Base-by-base conservation (phyloP, 257 asterid species). In the Jacaranda copaia region DNA sequence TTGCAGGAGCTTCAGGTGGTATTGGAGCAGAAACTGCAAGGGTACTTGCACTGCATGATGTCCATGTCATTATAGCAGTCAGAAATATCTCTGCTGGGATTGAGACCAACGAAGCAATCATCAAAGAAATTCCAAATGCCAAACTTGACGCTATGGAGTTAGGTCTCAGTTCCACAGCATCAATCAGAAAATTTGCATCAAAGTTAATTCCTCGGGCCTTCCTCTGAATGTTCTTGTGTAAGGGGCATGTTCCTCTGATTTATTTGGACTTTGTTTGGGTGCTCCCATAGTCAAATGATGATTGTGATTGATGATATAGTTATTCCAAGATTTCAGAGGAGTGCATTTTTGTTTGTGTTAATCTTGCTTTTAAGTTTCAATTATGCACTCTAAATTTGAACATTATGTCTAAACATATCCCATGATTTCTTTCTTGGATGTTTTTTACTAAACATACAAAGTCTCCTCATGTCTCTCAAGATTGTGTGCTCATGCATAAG, bases 11-110 rank as follows among this genome's bases (percentile, higher is more conserved):
- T 76, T 85, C 95, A 61, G 85, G 95, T 63, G 97, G 97, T 56
- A 89, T 89, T 39, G 97, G 97, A 70, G 84, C 85, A 5, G 97
- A 91, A 79, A 86, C 92, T 9, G 85, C 93, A 12, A 76, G 97
- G 63, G 87, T 89, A 59, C 92, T 91, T 38, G 92, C 94, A 5
- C 56, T 91, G 78, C 86, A 88, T 10, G 89, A 89, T 11, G 93
- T 83, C 67, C 97, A 87, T 69, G 92, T 91, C 42, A 56, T 89
- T 20, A 83, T 91, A 85, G 97, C 87, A 8, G 87, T 90, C 51
- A 83, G 97, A 71, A 88, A 85, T 48, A 61, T 82, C 25, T 60
- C 81, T 70, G 78, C 86, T 53, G 93, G 90, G 8, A 72, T 68
- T 53, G 85, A 80, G 68, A 84, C 81, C 72, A 87, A 84, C 75